Conservation (phyloP, 2,329 filamentous ascomycete genomes). For the Botryotinia convoluta region DNA sequence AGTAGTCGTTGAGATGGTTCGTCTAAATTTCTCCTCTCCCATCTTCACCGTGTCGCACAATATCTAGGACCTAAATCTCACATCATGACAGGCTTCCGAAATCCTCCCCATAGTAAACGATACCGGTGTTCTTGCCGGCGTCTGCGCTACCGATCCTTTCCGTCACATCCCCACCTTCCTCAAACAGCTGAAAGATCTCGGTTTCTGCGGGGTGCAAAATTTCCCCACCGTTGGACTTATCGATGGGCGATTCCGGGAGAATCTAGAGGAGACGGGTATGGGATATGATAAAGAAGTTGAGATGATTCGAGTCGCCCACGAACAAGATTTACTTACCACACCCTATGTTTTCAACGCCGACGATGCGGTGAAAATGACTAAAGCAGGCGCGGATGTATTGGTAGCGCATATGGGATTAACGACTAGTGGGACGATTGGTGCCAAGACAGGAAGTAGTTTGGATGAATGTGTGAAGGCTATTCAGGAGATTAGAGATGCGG, state of each 20-base stretch:
- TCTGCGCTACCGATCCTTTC: conserved; percentile 70
- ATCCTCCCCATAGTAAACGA: conserved; percentile 62
- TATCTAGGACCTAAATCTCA: not conserved
- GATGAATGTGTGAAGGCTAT: conserved; percentile 62
- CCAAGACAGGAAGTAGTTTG: conserved; percentile 56
- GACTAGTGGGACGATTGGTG: conserved; percentile 62
- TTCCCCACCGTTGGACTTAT: conserved; percentile 72
- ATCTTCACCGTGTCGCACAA: too few relatives aligned
- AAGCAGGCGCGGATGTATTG: conserved; percentile 63
- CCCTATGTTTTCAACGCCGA: conserved; percentile 67
- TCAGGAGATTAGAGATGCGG: conserved; percentile 63
- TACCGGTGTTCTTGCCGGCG: conserved; percentile 66
- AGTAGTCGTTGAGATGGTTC: conserved; percentile 63
- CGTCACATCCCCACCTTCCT: conserved; percentile 60
- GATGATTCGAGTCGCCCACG: conserved; percentile 59
- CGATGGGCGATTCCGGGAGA: conserved; percentile 63
- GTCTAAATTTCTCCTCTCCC: not conserved
- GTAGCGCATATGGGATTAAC: conserved; percentile 70
- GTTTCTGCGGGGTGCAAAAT: conserved; percentile 70
- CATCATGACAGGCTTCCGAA: conserved; percentile 50
- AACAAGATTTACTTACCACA: conserved; percentile 62
- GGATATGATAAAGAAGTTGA: conserved; percentile 65
- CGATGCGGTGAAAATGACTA: conserved; percentile 60
- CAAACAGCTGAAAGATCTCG: conserved; percentile 56
- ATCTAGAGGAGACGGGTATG: conserved; percentile 72